These are phyloP conservation scores for Evernia prunastri DNA, from an alignment of 495 filamentous ascomycete genomes.

Conservation along the genomic window DNA sequence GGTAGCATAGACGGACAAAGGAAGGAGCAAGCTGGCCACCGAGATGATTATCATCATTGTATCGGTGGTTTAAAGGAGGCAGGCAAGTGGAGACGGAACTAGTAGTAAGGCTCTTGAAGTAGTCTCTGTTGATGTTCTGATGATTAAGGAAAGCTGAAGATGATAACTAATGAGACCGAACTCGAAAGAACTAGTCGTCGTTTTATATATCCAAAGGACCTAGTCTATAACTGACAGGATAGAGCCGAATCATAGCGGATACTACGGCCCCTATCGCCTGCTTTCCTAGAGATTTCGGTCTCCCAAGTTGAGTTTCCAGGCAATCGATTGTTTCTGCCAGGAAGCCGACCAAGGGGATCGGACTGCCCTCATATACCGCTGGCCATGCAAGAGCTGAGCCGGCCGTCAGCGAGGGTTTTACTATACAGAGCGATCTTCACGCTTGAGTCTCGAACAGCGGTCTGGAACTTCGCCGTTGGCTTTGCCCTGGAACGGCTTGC, in stretches of 20 bases:
- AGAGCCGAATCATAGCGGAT: not conserved
- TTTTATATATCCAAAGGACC: not conserved
- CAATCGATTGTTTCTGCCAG: not conserved
- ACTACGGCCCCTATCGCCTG: not conserved
- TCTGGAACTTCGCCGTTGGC: not conserved
- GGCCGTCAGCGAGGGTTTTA: not conserved
- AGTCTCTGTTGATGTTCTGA: not conserved
- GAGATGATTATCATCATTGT: not conserved
- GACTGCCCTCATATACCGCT: not conserved
- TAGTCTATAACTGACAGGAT: not conserved
- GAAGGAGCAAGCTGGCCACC: not conserved
- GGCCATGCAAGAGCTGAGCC: not conserved
- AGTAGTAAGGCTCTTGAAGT: not conserved
- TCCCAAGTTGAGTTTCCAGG: not conserved
- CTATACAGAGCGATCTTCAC: not conserved
- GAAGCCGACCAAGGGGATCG: not conserved
- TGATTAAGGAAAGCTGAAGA: constrained; percentile 3
- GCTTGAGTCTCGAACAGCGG: not conserved
- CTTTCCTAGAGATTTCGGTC: not conserved
- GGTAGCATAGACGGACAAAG: constrained; percentile 3
- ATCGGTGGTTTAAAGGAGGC: constrained; percentile 3
- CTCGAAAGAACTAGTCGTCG: not conserved
- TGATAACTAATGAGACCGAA: not conserved
- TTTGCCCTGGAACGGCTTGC: not conserved
- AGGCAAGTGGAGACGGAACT: not conserved